Base-by-base conservation (phyloP, 1,284 basidiomycete species). In the Cryptococcus amylolentus region DNA sequence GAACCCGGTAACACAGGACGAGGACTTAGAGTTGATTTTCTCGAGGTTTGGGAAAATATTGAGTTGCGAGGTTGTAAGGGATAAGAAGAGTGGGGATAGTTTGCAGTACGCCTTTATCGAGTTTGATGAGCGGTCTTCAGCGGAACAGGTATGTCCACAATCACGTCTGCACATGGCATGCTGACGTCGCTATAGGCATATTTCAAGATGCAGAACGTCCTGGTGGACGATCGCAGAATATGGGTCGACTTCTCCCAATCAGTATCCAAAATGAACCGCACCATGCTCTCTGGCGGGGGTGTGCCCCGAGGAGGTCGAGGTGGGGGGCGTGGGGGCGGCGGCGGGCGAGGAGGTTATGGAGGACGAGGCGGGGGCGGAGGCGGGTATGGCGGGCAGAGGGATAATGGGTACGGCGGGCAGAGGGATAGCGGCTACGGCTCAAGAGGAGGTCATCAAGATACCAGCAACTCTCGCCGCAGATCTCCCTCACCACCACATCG, bases 161-260 rank as follows among this genome's bases (percentile, higher is more conserved):
- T 26, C 45, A 23, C 4, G 6, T 14, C 45, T 35, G 3, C 7
- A 35, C 3, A 4, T 10, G 9, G 16, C 45, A 23, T 47, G 6
- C 28, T 27, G 41, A 42, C 20, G 1, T 47, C 38, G n/a, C n/a
- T 47, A 16, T 31, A 91, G 86, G 95, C 92, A 14, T 99, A 98
- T 77, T 94, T 97, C 80, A 98, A 98, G 77, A 99, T 99, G 95
- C 95, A 98, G 76, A 98, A 97, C 69, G 95, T 98, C 0, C 81
- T 99, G 8, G 89, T 99, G n/a, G 95, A 99, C 73, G 96, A 99
- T 76, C 84, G 94, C 40, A 84, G 96, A 20, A 98, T 99, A 72
- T 98, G 95, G 89, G 95, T 99, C 61, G 94, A 97, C 78, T 97
- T 98, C 79, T 91, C 88, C 2, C 91, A 96, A 81, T 95, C 91